Conservation (phyloP, 495 filamentous ascomycete species). For the Podospora sp. region DNA sequence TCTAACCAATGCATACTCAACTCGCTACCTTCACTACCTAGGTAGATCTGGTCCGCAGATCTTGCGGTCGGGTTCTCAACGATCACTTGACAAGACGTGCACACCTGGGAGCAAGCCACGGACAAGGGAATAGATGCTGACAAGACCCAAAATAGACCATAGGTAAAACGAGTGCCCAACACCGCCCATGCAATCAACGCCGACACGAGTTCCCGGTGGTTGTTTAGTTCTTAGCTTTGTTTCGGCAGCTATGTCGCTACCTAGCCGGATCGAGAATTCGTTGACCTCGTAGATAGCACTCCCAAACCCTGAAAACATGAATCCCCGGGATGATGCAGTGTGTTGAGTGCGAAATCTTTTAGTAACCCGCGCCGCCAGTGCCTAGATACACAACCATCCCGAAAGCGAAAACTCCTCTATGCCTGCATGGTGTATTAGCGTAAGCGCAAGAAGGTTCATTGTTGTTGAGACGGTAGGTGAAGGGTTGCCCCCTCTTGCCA, state of each 20-base stretch:
- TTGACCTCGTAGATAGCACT: slow-evolving; percentile 42
- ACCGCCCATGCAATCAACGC: slow-evolving; percentile 3
- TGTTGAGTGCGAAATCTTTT: slow-evolving; percentile 40
- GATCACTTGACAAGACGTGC: not conserved
- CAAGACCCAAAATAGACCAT: not conserved
- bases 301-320: slow-evolving; percentile 40
- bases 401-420: slow-evolving; percentile 32
- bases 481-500: not conserved
- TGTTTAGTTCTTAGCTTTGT: slow-evolving; percentile 38
- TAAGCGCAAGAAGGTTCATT: not conserved
- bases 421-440: slow-evolving; percentile 33
- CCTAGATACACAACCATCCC: slow-evolving; percentile 39
- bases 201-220: slow-evolving; percentile 20
- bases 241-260: slow-evolving; percentile 42
- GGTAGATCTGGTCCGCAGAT: not conserved
- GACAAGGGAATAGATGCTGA: not conserved
- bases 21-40: too few relatives aligned
- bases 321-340: slow-evolving; percentile 43
- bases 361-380: slow-evolving; percentile 38
- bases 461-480: not conserved
- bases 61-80: not conserved
- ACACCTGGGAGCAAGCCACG: not conserved
- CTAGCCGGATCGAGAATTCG: slow-evolving; percentile 39
- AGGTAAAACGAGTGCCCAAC: not conserved
- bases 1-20: not conserved